Evolutionary conservation across 2,329 filamentous ascomycete species (phyloP), one percentile per base, ranked within the genome.

Genomic region (Camillea tinctor): DNA sequence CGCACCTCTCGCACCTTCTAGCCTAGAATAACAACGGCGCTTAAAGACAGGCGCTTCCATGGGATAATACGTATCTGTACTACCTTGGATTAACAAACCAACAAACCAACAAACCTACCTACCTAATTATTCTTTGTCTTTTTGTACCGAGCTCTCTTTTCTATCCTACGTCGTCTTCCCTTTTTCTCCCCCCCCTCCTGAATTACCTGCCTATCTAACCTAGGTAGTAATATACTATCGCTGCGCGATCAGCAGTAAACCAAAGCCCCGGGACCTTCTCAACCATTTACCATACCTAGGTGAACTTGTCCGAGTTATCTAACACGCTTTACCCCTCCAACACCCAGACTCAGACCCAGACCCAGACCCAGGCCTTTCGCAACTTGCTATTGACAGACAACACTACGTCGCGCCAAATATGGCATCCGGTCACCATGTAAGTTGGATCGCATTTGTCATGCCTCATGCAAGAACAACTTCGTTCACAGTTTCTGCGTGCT

Each of bases 391-490:
- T 36, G 11, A 17, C 15, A 56, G n/a, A n/a, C n/a, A n/a, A n/a
- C n/a, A n/a, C n/a, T n/a, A n/a, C n/a, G n/a, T n/a, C n/a, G n/a
- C 50, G 48, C n/a, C 50, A 22, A 69, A 59, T 52, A 81, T 81
- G 79, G 72, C 78, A 9, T 79, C 79, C 4, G 75, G 79, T 66
- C 78, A 80, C 61, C 77, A 80, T 73, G 79, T 80, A 71, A 65
- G 66, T 65, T 59, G 54, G 59, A 58, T 54, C 58, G 57, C 58
- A 48, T 54, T 53, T 44, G 51, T 54, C 17, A 50, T 22, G 52
- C 36, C 40, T 15, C 36, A 44, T 44, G 36, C 36, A 7, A 48
- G 11, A 52, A 30, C 2, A 30, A 17, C 49, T 44, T n/a, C n/a
- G n/a, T 52, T 50, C 52, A 50, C 57, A n/a, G 11, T 15, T 2